Evolutionary conservation across 2,329 filamentous ascomycete genomes (phyloP), one percentile per base, ranked within the genome.

Genomic region (Fusarium sp.): DNA sequence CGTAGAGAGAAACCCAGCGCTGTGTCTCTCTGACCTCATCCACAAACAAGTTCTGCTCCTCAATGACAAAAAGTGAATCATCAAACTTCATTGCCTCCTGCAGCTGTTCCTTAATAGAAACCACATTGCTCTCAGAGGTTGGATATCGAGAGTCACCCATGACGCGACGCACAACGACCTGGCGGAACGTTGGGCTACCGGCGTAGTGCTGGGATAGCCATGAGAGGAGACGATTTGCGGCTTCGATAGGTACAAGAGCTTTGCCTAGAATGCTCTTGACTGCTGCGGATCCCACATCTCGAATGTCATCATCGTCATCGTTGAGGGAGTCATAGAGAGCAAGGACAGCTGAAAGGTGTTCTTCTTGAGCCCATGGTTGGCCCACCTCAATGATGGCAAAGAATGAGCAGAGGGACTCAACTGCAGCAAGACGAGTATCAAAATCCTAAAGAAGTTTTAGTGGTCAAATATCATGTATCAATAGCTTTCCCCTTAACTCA

Each of bases 21-120:
- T 86, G 82, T 7, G 90, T 86, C 80, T 98, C 95, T 52, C 90
- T 86, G 10, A 94, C 89, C 74, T 94, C 91, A 79, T 98, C 95
- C 54, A 95, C 85, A 80, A 94, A 98, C n/a, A 98, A 86, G 79
- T 99, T 99, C 79, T 97, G 94, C 79, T 97, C 95, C 81, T 99
- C 96, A 62, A 94, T 87, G 1, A 89, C 91, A 79, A 99, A 99
- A 1, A 99, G 87, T 7, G 91, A 86, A 70, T 90, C 88, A 77
- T 93, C 88, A 74, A 87, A 84, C 61, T 83, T 81, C 76, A 89
- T 79, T 7, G 87, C 86, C 13, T 78, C 70, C 6, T 77, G 68
- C 25, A 91, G 81, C 62, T 86, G 83, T 29, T 77, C 76, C 0
- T 84, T 82, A 0, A 83, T 55, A 9, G 72, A 45, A n/a, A 29